These are phyloP conservation scores for Hyphopichia homilentoma DNA, from an alignment of 805 yeast species.

Conservation along the genomic window DNA sequence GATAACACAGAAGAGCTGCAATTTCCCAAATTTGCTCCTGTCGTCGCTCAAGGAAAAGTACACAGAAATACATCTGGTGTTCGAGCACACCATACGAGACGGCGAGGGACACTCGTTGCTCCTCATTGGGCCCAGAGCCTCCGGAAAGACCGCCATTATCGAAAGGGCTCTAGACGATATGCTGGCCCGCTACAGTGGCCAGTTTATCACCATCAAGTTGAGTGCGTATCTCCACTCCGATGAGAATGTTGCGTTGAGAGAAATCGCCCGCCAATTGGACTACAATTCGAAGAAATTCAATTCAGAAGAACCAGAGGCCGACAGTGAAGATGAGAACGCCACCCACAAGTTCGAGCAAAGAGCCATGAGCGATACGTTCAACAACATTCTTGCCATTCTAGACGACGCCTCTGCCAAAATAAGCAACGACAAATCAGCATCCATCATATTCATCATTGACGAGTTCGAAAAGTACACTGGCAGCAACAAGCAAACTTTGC, in stretches of 20 bases:
- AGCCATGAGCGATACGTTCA: conserved; percentile 58
- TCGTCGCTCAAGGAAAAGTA: conserved; percentile 27
- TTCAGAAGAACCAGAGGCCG: conserved; percentile 4
- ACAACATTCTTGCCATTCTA: conserved; percentile 50
- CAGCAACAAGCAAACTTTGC: conserved; percentile 71
- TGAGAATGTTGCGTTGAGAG: conserved; percentile 76
- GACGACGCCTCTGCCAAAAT: conserved; percentile 21
- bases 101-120: conserved; percentile 80
- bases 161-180: conserved; percentile 52
- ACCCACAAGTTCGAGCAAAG: conserved; percentile 41
- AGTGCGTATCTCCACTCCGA: conserved; percentile 71
- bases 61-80: conserved; percentile 50
- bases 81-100: conserved; percentile 61
- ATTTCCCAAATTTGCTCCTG: conserved; percentile 14
- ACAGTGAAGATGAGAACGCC: conserved; percentile 11
- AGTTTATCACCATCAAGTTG: conserved; percentile 59
- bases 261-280: conserved; percentile 83
- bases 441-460: conserved; percentile 77
- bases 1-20: conserved; percentile 11
- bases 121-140: conserved; percentile 73
- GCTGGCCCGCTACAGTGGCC: conserved; percentile 34
- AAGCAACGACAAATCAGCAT: conserved; percentile 26
- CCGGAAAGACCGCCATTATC: conserved; percentile 70
- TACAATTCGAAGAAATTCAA: conserved; percentile 15
- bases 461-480: conserved; percentile 78